Evolutionary conservation across 805 yeast species (phyloP).

Genomic region (Wickerhamia fluorescens): DNA sequence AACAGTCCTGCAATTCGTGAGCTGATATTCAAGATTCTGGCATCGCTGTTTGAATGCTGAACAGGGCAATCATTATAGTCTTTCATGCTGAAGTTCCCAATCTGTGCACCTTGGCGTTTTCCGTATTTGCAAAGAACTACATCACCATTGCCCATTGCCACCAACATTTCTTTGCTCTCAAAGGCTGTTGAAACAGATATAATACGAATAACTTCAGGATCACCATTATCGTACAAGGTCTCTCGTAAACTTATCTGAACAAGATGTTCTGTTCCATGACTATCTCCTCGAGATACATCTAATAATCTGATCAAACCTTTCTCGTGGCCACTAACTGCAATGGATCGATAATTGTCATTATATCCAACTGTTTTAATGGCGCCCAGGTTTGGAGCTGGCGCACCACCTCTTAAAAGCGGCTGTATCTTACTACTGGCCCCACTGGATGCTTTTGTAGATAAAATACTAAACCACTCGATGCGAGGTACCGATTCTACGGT

Average conservation of each 20-base stretch:
- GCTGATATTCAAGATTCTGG: constrained; percentile 41
- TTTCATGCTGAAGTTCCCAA: constrained; percentile 7
- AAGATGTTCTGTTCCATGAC: constrained; percentile 23
- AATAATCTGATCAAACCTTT: constrained; percentile 78
- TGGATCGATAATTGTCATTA: constrained; percentile 36
- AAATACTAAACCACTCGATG: constrained; percentile 74
- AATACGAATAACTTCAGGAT: constrained; percentile 38
- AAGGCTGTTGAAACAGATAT: constrained; percentile 66
- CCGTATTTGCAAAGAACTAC: constrained; percentile 71
- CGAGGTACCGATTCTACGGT: constrained; percentile 47
- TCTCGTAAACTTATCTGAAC: constrained; percentile 29
- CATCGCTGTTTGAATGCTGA: constrained; percentile 28
- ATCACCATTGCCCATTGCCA: constrained; percentile 62
- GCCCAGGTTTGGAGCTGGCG: constrained; percentile 41
- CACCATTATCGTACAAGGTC: constrained; percentile 22
- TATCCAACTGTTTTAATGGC: constrained; percentile 24
- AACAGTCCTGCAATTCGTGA: constrained; percentile 44
- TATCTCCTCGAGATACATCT: constrained; percentile 76
- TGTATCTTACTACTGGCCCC: constrained; percentile 36
- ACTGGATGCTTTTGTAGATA: constrained; percentile 28
- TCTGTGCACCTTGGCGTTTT: constrained; percentile 29
- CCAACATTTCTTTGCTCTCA: constrained; percentile 68
- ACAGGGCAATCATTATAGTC: constrained; percentile 23
- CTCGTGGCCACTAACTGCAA: constrained; percentile 78
- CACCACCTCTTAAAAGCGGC: constrained; percentile 71